Percentiles rank a stretch among this genome's conserved stretches.
Evolutionary conservation across 164 flowering plant species (phyloP).

Genomic region (Tetrastigma voinierianum): DNA sequence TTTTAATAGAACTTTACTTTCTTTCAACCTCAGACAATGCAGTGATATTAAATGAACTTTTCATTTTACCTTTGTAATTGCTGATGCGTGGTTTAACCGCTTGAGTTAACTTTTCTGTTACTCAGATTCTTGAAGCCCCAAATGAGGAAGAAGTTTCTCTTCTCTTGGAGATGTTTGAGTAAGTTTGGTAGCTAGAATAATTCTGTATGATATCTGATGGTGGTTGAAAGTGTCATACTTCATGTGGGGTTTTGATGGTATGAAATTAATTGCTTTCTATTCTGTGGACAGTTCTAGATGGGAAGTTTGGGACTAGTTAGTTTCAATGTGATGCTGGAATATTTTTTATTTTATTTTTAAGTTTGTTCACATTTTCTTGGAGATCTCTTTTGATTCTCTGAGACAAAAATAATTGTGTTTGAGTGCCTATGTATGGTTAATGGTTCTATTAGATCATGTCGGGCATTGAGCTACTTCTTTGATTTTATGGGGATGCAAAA

Average conservation of each 20-base stretch:
- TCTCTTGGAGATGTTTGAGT: conserved; percentile 7
- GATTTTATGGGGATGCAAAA: too few species aligned
- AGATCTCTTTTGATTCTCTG: too few species aligned
- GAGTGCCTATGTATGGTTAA: too few species aligned
- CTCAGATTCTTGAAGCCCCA: conserved; percentile 10
- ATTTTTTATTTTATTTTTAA: neutral
- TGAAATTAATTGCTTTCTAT: neutral
- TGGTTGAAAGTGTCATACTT: conserved; percentile 1
- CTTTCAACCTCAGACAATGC: too few species aligned
- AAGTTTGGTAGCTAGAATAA: conserved; percentile 3
- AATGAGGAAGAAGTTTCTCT: conserved; percentile 5
- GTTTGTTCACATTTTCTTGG: too few species aligned
- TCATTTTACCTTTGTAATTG: conserved; percentile 1
- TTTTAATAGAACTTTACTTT: too few species aligned
- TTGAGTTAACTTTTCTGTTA: conserved; percentile 32
- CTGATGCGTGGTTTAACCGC: conserved; percentile 36
- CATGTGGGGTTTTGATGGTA: neutral
- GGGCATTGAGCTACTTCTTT: too few species aligned
- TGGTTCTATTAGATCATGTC: too few species aligned
- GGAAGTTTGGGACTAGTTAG: neutral
- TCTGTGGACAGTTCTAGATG: neutral
- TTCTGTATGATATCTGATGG: neutral
- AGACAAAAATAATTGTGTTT: too few species aligned
- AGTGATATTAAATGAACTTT: too few species aligned
- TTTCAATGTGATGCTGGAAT: neutral